A percentile compares a stretch with the other conserved stretches of the same genome.
phyloP scores from a whole-genome alignment of 2,329 filamentous ascomycete species.

The Talaromyces marneffei region DNA sequence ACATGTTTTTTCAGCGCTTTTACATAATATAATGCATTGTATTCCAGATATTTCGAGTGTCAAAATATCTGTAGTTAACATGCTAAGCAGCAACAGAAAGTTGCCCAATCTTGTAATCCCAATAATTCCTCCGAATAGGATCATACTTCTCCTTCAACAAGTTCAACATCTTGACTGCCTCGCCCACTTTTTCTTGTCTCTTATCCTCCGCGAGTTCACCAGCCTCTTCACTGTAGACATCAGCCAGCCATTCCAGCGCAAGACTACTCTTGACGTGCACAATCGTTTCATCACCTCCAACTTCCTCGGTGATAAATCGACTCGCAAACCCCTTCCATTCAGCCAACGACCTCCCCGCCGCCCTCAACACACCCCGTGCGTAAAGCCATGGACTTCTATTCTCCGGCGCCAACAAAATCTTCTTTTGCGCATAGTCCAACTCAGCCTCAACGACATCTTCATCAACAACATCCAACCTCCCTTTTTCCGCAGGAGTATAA shows the following conservation, averaged over 20 bases:
- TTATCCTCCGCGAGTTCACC: slow-evolving; percentile 35
- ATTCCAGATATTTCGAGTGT: background rate
- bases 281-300: slow-evolving; percentile 29
- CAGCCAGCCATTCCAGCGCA: slow-evolving; percentile 49
- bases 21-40: background rate
- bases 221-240: slow-evolving; percentile 39
- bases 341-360: slow-evolving; percentile 50
- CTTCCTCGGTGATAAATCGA: slow-evolving; percentile 48
- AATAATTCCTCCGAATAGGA: slow-evolving; percentile 84
- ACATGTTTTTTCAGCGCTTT: background rate
- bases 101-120: slow-evolving; percentile 64
- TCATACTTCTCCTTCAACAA: slow-evolving; percentile 82
- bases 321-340: slow-evolving; percentile 50
- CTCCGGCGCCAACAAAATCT: slow-evolving; percentile 75
- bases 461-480: slow-evolving; percentile 46
- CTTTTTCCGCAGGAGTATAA: slow-evolving; percentile 18
- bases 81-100: background rate
- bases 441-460: slow-evolving; percentile 65
- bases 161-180: slow-evolving; percentile 63
- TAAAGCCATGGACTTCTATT: slow-evolving; percentile 96
- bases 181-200: slow-evolving; percentile 22
- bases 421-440: slow-evolving; percentile 64
- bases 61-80: background rate
- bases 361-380: slow-evolving; percentile 66
- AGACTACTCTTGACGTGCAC: slow-evolving; percentile 54